Conservation (phyloP, 2,329 filamentous ascomycete species). For the Calycina marina region DNA sequence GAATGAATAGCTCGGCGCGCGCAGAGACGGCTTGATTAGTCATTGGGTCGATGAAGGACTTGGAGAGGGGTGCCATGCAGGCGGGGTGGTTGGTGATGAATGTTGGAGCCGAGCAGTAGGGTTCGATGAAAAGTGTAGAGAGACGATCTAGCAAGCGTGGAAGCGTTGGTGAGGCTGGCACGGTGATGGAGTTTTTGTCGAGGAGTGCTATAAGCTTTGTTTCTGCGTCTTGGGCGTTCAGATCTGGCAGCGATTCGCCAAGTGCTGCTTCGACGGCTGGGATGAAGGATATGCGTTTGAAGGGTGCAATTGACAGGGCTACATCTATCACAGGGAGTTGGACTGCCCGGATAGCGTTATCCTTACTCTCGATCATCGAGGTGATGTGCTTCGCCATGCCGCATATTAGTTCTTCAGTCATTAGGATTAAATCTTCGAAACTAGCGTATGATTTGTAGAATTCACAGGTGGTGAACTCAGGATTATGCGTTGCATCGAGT, state of each 20-base stretch:
- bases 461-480: conserved; percentile 94
- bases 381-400: conserved; percentile 40
- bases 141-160: conserved; percentile 71
- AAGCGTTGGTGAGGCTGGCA: conserved; percentile 39
- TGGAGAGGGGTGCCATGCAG: conserved; percentile 80
- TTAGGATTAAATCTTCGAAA: conserved; percentile 56
- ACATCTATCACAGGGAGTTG: conserved; percentile 35
- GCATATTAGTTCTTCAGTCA: conserved; percentile 59
- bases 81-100: conserved; percentile 86
- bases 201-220: conserved; percentile 43
- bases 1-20: conserved; percentile 72
- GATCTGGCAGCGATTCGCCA: conserved; percentile 27
- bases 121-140: conserved; percentile 63
- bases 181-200: conserved; percentile 29
- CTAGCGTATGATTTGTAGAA: conserved; percentile 84
- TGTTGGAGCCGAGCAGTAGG: conserved; percentile 54
- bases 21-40: conserved; percentile 63
- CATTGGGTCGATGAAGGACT: conserved; percentile 63
- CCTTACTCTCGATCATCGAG: conserved; percentile 29
- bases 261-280: conserved; percentile 60
- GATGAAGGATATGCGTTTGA: conserved; percentile 65
- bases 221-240: conserved; percentile 35
- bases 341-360: too few relatives aligned
- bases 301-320: conserved; percentile 36
- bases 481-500: conserved; percentile 82